A percentile compares a stretch with the other conserved stretches of the same genome.
phyloP scores from a whole-genome alignment of 192 early-diverging fungal genomes.

The Entomortierella beljakovae region DNA sequence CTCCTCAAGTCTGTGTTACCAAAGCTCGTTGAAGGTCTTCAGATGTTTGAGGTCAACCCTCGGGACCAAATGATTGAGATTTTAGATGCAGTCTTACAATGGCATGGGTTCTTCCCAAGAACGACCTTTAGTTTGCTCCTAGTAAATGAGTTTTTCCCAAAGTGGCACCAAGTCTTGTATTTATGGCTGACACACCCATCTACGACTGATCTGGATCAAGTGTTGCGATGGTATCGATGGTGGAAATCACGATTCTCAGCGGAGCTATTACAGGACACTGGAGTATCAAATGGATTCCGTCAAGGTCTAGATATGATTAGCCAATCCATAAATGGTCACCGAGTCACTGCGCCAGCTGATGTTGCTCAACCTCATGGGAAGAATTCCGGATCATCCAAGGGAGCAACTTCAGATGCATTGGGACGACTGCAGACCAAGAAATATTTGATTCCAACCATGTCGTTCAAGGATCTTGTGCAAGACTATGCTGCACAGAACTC shows the following conservation, averaged over 20 bases:
- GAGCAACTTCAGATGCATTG: conserved; percentile 21
- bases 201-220: too few species aligned
- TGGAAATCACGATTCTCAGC: too few species aligned
- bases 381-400: conserved; percentile 4
- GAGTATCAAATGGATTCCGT: too few species aligned
- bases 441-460: conserved; percentile 40
- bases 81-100: conserved; percentile 71
- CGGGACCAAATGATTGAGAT: conserved; percentile 74
- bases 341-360: conserved; percentile 34
- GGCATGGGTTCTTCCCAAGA: conserved; percentile 66
- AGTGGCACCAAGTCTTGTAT: conserved; percentile 82
- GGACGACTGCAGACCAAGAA: conserved; percentile 45
- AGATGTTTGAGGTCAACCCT: conserved; percentile 77
- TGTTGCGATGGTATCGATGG: too few species aligned
- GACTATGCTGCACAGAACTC: conserved; percentile 64
- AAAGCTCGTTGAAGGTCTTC: conserved; percentile 70
- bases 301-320: conserved; percentile 82
- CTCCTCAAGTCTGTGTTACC: conserved; percentile 74
- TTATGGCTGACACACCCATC: too few species aligned
- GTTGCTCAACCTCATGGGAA: conserved; percentile 27
- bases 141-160: conserved; percentile 83
- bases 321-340: conserved; percentile 47
- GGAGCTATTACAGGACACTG: too few species aligned
- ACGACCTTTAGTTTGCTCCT: conserved; percentile 69
- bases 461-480: conserved; percentile 71